Base-by-base conservation (phyloP, 2,329 filamentous ascomycete genomes). In the Stachybotrys chlorohalonatus region DNA sequence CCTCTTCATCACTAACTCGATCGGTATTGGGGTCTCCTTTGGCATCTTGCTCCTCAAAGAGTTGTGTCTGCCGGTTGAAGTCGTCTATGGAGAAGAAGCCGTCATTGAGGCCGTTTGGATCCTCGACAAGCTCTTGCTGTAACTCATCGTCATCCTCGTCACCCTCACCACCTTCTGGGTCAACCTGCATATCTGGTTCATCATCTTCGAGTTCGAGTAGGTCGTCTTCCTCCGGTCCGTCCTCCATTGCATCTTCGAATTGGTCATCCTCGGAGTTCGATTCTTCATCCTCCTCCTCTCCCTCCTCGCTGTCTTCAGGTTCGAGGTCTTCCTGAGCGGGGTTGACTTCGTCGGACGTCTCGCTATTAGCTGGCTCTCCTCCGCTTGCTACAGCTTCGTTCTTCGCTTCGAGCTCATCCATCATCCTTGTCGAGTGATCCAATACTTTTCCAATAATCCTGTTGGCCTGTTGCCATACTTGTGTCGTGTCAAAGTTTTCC, bases 61-160 rank as follows among this genome's bases (percentile, higher is more conserved):
- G 87, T 64, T 95, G 90, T 2, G 91, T 90, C 67, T 95, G 89
- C 67, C 87, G 90, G 77, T 99, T 99, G 80, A 99, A 99, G 56
- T 95, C 85, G 64, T 97, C 92, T 63, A 99, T 93, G 15, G 90
- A 95, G 74, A 99, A 99, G 75, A 99, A 99, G 6, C 91, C 93
- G 66, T 99, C 94, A 65, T 99, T 97, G 36, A 99, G 82, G 7
- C 91, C 90, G 65, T 94, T 80, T 5, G 85, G 84, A 64, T 97
- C 78, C 4, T 77, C 73, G 11, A 72, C 71, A 1, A 74, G 76
- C 2, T 79, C 77, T 1, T 79, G 76, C 0, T 75, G 75, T 0
- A 71, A 68, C 1, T 74, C 73, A 1, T 75, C 73, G 1, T 70
- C 71, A 4, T 75, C 70, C 0, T 72, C 68, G 4, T 71, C 69